Conservation (phyloP, 1,284 basidiomycete genomes). For the Mycena sp. region DNA sequence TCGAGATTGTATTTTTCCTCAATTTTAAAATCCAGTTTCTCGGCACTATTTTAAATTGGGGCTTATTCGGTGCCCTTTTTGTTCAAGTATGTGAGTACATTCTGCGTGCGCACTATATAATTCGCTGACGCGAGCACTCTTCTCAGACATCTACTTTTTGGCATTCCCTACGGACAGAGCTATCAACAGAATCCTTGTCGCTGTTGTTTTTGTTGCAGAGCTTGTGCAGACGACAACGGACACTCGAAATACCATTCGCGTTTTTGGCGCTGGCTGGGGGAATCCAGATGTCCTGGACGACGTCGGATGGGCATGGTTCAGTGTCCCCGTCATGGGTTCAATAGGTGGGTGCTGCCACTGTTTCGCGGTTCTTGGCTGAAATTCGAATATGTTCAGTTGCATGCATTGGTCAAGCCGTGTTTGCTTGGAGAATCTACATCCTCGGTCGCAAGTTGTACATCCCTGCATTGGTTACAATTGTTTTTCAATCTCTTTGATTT, state of each 20-base stretch:
- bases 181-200: slow-evolving; percentile 9
- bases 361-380: too few species aligned
- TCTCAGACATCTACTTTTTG: slow-evolving; percentile 20
- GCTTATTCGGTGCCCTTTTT: too few species aligned
- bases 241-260: not conserved
- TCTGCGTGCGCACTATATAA: too few species aligned
- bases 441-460: slow-evolving; percentile 1
- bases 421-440: slow-evolving; percentile 10
- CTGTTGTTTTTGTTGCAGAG: slow-evolving; percentile 9
- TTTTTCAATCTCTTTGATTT: not conserved
- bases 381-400: not conserved
- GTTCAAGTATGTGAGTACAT: too few species aligned
- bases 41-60: too few species aligned
- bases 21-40: too few species aligned
- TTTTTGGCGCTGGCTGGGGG: slow-evolving; percentile 23
- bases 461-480: not conserved
- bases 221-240: slow-evolving; percentile 9
- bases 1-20: too few species aligned
- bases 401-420: slow-evolving; percentile 9
- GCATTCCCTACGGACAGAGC: slow-evolving; percentile 8
- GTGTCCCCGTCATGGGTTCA: slow-evolving; percentile 18
- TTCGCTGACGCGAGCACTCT: too few species aligned
- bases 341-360: not conserved
- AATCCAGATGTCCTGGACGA: not conserved
- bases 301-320: slow-evolving; percentile 24